Evolutionary conservation across 768 basidiomycete species (phyloP), one percentile per base, ranked within the genome.

Genomic region (Kwoniella mangroviensis): DNA sequence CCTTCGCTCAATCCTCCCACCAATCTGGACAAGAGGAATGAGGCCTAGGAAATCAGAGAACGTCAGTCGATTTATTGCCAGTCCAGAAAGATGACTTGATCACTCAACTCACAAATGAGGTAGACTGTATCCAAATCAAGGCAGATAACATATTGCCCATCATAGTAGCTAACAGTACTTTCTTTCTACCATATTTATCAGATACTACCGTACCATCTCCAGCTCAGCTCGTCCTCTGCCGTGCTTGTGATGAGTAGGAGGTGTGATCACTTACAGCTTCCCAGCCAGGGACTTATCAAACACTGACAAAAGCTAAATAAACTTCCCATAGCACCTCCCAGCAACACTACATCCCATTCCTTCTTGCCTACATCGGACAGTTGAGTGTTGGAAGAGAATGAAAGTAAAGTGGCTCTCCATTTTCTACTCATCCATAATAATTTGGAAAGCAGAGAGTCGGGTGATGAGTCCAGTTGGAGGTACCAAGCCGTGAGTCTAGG

Each of bases 1-100:
- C 96, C 96, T 85, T 99, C 96, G 77, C 92, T 93, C 10, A 98
- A 85, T 3, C 96, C 96, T 11, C 95, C 95, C 43, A 98, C 89
- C 5, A 98, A 86, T 15, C 96, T 88, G 10, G 94, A 94, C 26
- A 95, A 87, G 86, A 94, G 86, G 80, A 93, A 98, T 0, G 92
- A 90, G 1, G 91, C 60, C 75, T 84, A 63, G n/a, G 42, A 13
- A 21, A 40, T 10, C 40, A 19, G 60, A 45, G 5, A n/a, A 62
- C 34, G 34, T 34, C 34, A 34, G 34, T 34, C 34, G 34, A 34
- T 34, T 34, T 34, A 34, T 34, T 34, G 34, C 11, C 11, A 19
- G 15, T 26, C n/a, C 19, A 9, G 43, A 6, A 63, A 19, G 24
- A 55, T n/a, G 54, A 59, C 45, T 55, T 11, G 22, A n/a, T 17